These are phyloP conservation scores for Antitrichia curtipendula DNA, from an alignment of 225 moss, liverwort and hornwort species.

Conservation along the genomic window DNA sequence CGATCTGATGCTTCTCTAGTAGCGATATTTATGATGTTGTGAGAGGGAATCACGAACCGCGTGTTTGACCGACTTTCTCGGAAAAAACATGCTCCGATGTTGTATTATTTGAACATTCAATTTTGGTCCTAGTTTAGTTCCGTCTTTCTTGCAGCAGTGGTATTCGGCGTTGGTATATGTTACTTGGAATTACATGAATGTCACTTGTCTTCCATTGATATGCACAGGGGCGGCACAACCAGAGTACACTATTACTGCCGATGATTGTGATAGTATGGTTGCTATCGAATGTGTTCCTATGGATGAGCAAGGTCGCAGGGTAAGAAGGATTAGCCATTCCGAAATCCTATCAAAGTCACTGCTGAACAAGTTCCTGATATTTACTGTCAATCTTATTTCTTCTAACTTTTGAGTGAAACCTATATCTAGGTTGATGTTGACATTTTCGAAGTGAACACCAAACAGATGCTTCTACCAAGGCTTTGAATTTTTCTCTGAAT, in stretches of 20 bases:
- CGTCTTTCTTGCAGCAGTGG: not conserved
- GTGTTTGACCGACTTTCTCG: not conserved
- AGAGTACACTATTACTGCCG: slow-evolving; percentile 93
- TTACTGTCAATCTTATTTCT: not conserved
- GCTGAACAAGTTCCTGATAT: not conserved
- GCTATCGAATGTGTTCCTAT: slow-evolving; percentile 98
- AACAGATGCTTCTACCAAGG: not conserved
- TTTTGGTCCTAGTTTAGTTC: not conserved
- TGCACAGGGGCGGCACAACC: slow-evolving; percentile 87
- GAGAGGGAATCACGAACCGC: not conserved
- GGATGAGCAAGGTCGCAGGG: slow-evolving; percentile 93
- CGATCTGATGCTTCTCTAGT: not conserved
- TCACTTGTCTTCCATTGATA: not conserved
- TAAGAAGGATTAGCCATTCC: slow-evolving; percentile 1
- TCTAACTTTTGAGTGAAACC: not conserved
- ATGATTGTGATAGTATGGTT: slow-evolving; percentile 94
- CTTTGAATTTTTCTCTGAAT: not conserved
- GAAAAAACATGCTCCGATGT: not conserved
- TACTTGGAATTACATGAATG: not conserved
- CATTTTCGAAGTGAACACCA: not conserved
- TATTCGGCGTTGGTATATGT: not conserved
- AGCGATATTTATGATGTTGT: not conserved
- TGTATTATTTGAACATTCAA: not conserved
- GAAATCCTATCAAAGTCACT: not conserved
- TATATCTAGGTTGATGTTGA: not conserved